Evolutionary conservation across 768 basidiomycete species (phyloP), one percentile per base, ranked within the genome.

Genomic region (Galerina sulciceps): DNA sequence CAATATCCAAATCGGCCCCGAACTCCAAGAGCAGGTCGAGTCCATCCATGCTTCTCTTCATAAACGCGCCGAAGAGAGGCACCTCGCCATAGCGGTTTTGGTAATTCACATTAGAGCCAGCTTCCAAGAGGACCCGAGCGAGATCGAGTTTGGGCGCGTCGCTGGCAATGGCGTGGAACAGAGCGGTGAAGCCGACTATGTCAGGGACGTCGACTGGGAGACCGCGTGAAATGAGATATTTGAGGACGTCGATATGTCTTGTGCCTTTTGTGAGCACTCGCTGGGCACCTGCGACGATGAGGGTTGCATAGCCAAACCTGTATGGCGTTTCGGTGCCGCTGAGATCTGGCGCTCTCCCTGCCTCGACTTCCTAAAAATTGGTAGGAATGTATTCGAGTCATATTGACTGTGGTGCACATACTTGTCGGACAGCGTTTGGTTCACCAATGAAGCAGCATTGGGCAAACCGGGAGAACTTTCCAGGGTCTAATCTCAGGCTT

Each of bases 71-170:
- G 35, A 67, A 67, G 6, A 84, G 43, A 2, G 84, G 69, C 0
- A 81, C 76, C 53, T 76, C 76, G 1, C 84, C 84, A 55, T 79
- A 83, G 13, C 77, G 76, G 48, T 81, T 81, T 59, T 75, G 82
- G 5, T 74, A 71, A 61, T 87, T 78, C 8, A 79, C 75, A 57
- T 85, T 73, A 4, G 83, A 84, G 2, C 81, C 82, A 11, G 71
- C 67, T 54, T 75, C 68, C n/a, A 86, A 56, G 18, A 87, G 69
- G 15, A 71, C 58, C 14, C 75, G 75, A 0, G 72, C 68, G 17
- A 84, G 65, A 10, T 74, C 71, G 8, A 68, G 45, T 23, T 71
- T 63, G 0, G 70, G 66, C 2, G 53, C 22, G 0, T 65, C 63
- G 0, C 71, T 69, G 6, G 74, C 74, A 8, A 76, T 76, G 0